phyloP scores from a whole-genome alignment of 2,329 filamentous ascomycete species.

The Metarhizium humberi region DNA sequence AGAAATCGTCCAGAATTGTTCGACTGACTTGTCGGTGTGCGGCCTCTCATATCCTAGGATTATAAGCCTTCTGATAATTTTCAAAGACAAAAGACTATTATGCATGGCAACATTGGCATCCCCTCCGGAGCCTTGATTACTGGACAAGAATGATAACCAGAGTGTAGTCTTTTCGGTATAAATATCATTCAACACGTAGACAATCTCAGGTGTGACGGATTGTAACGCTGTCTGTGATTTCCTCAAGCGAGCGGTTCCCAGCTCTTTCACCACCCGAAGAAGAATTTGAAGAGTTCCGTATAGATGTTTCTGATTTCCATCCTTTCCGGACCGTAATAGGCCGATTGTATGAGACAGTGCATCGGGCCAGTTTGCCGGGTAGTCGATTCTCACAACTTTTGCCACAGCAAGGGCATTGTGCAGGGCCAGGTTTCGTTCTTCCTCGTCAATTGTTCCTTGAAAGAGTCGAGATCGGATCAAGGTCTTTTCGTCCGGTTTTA shows the following conservation, averaged over 20 bases:
- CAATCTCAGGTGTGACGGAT: constrained; percentile 69
- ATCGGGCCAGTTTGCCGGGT: constrained; percentile 73
- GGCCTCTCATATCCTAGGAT: constrained; percentile 78
- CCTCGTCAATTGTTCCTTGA: constrained; percentile 68
- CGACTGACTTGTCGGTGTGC: constrained; percentile 65
- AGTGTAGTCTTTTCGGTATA: constrained; percentile 64
- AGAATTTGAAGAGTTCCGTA: constrained; percentile 66
- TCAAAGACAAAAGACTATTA: constrained; percentile 71
- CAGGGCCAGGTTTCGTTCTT: constrained; percentile 64
- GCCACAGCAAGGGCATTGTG: constrained; percentile 84
- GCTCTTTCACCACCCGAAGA: constrained; percentile 81
- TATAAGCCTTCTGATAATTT: constrained; percentile 69
- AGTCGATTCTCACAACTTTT: constrained; percentile 85
- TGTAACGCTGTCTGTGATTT: constrained; percentile 70
- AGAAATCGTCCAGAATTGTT: constrained; percentile 71
- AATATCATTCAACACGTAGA: constrained; percentile 69
- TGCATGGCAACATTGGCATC: constrained; percentile 56
- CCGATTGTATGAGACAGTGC: constrained; percentile 51
- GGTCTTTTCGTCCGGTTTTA: constrained; percentile 66
- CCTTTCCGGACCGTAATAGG: constrained; percentile 44
- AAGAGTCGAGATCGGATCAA: constrained; percentile 67
- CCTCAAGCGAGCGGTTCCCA: constrained; percentile 69
- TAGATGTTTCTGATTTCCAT: constrained; percentile 56
- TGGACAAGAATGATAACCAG: constrained; percentile 56
- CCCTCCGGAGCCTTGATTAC: constrained; percentile 47